phyloP scores from a whole-genome alignment of 441 rosid genomes.

The Viola pubescens region DNA sequence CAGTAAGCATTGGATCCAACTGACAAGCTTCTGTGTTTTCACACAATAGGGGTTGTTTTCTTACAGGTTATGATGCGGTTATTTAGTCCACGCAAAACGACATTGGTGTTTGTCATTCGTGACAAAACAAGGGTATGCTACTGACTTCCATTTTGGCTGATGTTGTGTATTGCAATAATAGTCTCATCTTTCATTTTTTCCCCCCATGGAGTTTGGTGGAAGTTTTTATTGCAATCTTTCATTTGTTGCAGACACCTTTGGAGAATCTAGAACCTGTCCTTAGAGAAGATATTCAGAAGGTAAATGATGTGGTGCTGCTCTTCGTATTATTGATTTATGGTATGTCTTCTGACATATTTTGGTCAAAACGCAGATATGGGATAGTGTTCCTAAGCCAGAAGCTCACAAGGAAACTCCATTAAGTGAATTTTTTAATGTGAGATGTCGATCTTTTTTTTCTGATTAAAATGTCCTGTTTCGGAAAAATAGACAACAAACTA shows the following conservation, averaged over 20 bases:
- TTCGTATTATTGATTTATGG: conserved; percentile 6
- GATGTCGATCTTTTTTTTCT: conserved; percentile 13
- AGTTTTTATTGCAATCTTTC: conserved; percentile 7
- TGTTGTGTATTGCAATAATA: conserved; percentile 3
- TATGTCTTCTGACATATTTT: conserved; percentile 12
- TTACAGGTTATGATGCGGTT: conserved; percentile 98
- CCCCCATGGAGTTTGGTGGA: background rate
- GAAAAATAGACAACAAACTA: conserved; percentile 3
- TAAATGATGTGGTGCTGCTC: conserved; percentile 21
- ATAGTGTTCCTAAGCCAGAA: conserved; percentile 87
- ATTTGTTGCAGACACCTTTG: conserved; percentile 72
- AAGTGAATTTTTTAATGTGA: conserved; percentile 95
- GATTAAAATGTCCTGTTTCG: conserved; percentile 6
- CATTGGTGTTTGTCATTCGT: conserved; percentile 93
- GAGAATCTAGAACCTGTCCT: conserved; percentile 93
- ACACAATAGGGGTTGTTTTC: conserved; percentile 16
- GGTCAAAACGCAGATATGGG: conserved; percentile 74
- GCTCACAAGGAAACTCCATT: conserved; percentile 88
- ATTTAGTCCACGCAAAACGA: conserved; percentile 98
- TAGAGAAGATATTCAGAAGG: conserved; percentile 99
- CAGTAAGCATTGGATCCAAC: background rate
- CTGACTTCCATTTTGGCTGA: conserved; percentile 9
- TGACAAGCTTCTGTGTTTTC: conserved; percentile 8
- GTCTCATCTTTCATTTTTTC: background rate
- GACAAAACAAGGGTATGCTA: conserved; percentile 87